Percentiles rank a stretch among this genome's conserved stretches.
Evolutionary conservation across 2,329 filamentous ascomycete species (phyloP).

Genomic region (Clarireedia monteithiana): DNA sequence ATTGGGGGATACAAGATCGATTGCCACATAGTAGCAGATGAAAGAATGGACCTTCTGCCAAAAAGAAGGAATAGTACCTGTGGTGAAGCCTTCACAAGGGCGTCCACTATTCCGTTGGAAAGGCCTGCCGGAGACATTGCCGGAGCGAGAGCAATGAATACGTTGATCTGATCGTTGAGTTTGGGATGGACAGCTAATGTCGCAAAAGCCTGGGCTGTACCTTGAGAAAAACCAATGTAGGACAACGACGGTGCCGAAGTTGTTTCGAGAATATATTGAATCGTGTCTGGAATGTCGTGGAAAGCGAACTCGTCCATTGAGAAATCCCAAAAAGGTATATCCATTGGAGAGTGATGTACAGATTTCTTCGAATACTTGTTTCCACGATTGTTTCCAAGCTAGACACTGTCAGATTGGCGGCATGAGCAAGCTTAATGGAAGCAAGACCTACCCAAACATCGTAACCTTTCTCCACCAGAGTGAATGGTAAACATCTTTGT

Average conservation of each 20-base stretch:
- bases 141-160: constrained; percentile 91
- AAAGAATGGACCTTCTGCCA: constrained; percentile 82
- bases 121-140: constrained; percentile 94
- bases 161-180: constrained; percentile 86
- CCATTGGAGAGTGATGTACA: constrained; percentile 64
- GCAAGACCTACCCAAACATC: constrained; percentile 76
- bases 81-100: constrained; percentile 86
- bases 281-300: constrained; percentile 92
- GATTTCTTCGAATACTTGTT: constrained; percentile 99
- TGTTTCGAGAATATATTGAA: constrained; percentile 80
- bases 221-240: constrained; percentile 96
- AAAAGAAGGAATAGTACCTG: constrained; percentile 90
- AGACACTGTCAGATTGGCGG: constrained; percentile 17
- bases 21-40: constrained; percentile 95
- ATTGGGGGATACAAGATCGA: constrained; percentile 90
- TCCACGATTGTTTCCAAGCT: constrained; percentile 93
- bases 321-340: constrained; percentile 87
- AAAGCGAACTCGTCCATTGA: constrained; percentile 98
- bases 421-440: background rate
- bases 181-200: constrained; percentile 85
- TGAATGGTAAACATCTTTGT: constrained; percentile 79
- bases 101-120: constrained; percentile 83
- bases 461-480: constrained; percentile 82
- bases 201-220: constrained; percentile 93
- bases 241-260: constrained; percentile 79